Evolutionary conservation across 2,329 filamentous ascomycete genomes (phyloP).

Genomic region (Tolypocladium pustulatum): DNA sequence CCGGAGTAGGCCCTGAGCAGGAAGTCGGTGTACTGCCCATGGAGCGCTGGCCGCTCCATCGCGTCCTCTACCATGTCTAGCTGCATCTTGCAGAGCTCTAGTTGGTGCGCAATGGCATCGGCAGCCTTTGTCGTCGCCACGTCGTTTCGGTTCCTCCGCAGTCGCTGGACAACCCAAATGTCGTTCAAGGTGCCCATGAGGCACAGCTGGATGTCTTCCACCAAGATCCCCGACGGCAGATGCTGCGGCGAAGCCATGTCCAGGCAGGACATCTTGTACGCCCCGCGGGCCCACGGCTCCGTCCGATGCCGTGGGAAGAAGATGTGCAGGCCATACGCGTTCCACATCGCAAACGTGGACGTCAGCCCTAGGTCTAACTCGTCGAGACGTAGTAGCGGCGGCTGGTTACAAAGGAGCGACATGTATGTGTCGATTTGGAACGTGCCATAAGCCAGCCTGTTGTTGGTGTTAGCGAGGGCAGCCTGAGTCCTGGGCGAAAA

Average conservation of each 20-base stretch:
- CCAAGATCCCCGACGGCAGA: constrained; percentile 14
- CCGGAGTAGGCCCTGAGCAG: constrained; percentile 17
- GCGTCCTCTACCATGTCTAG: constrained; percentile 8
- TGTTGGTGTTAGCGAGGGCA: not conserved
- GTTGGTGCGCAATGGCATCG: constrained; percentile 3
- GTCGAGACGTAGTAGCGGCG: constrained; percentile 20
- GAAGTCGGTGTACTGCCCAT: constrained; percentile 8
- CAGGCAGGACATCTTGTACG: constrained; percentile 19
- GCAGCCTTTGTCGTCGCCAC: not conserved
- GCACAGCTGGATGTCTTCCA: constrained; percentile 24
- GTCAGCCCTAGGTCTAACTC: constrained; percentile 25
- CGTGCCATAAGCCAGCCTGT: constrained; percentile 21
- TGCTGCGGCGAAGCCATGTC: constrained; percentile 15
- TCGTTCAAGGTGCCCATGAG: constrained; percentile 18
- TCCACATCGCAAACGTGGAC: constrained; percentile 23
- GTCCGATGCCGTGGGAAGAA: constrained; percentile 21
- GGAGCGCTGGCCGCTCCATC: constrained; percentile 6
- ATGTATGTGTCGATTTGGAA: constrained; percentile 29
- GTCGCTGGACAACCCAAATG: constrained; percentile 20
- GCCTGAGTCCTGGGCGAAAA: not conserved
- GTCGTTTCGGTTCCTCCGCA: constrained; percentile 11
- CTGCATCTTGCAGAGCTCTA: constrained; percentile 8
- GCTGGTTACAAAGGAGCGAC: constrained; percentile 19
- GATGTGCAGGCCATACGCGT: constrained; percentile 23
- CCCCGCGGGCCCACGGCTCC: constrained; percentile 20